These are phyloP conservation scores for Spatholobus suberectus DNA, from an alignment of 306 rosid species.

Conservation along the genomic window DNA sequence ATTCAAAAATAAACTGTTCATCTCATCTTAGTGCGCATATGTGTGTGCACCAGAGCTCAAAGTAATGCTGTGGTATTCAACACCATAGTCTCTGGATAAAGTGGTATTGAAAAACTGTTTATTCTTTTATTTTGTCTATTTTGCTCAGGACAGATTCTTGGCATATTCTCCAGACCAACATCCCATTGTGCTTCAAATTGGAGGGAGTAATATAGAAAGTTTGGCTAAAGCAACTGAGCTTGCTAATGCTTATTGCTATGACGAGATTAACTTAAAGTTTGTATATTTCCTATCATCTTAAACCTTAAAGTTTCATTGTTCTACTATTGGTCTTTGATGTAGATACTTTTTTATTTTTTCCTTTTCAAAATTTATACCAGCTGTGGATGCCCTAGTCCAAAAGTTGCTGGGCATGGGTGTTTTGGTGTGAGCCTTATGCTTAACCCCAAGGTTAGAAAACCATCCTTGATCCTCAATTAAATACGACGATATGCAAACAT, in stretches of 20 bases:
- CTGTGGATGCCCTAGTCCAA: constrained; percentile 97
- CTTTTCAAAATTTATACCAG: constrained; percentile 43
- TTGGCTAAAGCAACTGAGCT: constrained; percentile 88
- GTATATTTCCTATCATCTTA: constrained; percentile 41
- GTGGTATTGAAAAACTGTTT: neutral
- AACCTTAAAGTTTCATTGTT: constrained; percentile 20
- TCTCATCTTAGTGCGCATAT: neutral
- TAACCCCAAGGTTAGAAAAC: constrained; percentile 84
- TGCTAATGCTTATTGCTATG: constrained; percentile 80
- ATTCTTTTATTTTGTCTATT: constrained; percentile 35
- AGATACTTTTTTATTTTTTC: too few species aligned
- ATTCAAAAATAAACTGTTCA: neutral
- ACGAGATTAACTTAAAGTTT: constrained; percentile 89
- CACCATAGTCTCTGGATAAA: neutral
- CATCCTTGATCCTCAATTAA: constrained; percentile 30
- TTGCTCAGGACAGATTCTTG: constrained; percentile 95
- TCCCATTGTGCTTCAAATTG: constrained; percentile 96
- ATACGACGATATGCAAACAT: constrained; percentile 24
- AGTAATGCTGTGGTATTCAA: neutral
- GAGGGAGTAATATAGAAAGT: constrained; percentile 84
- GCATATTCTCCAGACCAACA: constrained; percentile 86
- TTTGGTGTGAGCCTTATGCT: constrained; percentile 96
- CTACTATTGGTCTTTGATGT: constrained; percentile 17
- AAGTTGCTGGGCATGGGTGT: constrained; percentile 98
- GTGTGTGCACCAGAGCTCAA: constrained; percentile 7